Conservation (phyloP, 2,329 filamentous ascomycete species). For the Onygenales sp. region DNA sequence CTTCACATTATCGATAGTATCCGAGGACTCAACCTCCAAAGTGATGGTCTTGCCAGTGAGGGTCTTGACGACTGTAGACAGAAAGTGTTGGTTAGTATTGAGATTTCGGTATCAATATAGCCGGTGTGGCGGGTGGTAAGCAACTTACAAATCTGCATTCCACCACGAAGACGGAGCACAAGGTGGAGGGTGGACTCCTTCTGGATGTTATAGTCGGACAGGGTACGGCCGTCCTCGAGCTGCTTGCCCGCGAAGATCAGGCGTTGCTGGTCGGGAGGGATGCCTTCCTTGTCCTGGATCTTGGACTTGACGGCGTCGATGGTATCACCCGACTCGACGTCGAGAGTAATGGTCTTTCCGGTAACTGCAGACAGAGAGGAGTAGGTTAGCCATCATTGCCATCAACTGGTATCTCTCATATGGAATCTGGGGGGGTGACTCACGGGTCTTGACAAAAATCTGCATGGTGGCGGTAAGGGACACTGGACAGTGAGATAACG, state of each 20-base stretch:
- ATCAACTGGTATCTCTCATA: slow-evolving; percentile 5
- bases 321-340: slow-evolving; percentile 40
- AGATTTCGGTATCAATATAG: neutral
- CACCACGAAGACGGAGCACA: slow-evolving; percentile 62
- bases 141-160: slow-evolving; percentile 52
- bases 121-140: neutral
- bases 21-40: slow-evolving; percentile 59
- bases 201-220: slow-evolving; percentile 49
- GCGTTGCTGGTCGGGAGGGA: slow-evolving; percentile 50
- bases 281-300: slow-evolving; percentile 52
- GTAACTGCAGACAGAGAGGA: slow-evolving; percentile 39
- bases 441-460: slow-evolving; percentile 96
- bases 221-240: slow-evolving; percentile 47
- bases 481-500: slow-evolving; percentile 2
- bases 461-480: slow-evolving; percentile 56
- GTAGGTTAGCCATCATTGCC: slow-evolving; percentile 22
- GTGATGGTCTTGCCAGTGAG: slow-evolving; percentile 57
- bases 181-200: slow-evolving; percentile 62
- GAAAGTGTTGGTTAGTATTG: slow-evolving; percentile 9
- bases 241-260: slow-evolving; percentile 51
- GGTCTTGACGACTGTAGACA: slow-evolving; percentile 45
- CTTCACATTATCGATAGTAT: slow-evolving; percentile 96
- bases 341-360: slow-evolving; percentile 46
- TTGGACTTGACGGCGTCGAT: slow-evolving; percentile 51
- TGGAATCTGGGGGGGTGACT: slow-evolving; percentile 35